These are phyloP conservation scores for Russula sp. DNA, from an alignment of 768 basidiomycete genomes.

Conservation along the genomic window DNA sequence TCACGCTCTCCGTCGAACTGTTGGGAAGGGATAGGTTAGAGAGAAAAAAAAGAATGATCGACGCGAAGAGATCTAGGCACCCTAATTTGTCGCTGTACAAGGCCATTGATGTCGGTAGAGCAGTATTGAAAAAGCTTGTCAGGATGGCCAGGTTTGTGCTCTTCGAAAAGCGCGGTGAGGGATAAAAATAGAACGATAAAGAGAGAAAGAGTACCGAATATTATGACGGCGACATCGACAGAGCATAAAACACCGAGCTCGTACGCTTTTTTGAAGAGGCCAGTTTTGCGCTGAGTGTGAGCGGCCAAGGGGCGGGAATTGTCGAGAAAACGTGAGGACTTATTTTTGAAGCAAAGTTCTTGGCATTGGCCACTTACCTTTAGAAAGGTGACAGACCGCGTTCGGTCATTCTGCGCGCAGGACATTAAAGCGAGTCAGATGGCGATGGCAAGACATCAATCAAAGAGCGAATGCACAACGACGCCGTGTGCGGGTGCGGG, in stretches of 20 bases:
- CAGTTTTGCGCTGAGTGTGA: conserved; percentile 66
- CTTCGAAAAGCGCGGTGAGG: conserved; percentile 30
- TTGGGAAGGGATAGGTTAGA: background rate
- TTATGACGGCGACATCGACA: conserved; percentile 82
- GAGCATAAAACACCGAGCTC: conserved; percentile 87
- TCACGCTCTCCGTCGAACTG: conserved; percentile 50
- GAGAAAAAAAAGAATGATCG: background rate
- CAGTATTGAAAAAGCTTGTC: conserved; percentile 78
- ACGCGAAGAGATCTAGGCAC: conserved; percentile 26
- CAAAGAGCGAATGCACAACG: conserved; percentile 23
- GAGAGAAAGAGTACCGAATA: conserved; percentile 50
- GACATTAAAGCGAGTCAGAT: conserved; percentile 29
- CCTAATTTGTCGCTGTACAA: conserved; percentile 60
- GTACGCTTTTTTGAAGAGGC: conserved; percentile 87
- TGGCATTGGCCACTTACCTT: conserved; percentile 46
- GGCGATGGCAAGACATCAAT: conserved; percentile 9
- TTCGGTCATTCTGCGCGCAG: conserved; percentile 75
- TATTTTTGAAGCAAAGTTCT: conserved; percentile 28
- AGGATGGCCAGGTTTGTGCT: conserved; percentile 73
- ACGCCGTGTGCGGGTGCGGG: background rate
- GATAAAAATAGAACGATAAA: conserved; percentile 1
- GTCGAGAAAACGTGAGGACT: conserved; percentile 44
- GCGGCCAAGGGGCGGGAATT: conserved; percentile 31
- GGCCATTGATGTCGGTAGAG: conserved; percentile 60
- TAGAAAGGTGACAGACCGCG: conserved; percentile 85